phyloP scores from a whole-genome alignment of 1,284 basidiomycete genomes.

The Porogramme epimiltina region DNA sequence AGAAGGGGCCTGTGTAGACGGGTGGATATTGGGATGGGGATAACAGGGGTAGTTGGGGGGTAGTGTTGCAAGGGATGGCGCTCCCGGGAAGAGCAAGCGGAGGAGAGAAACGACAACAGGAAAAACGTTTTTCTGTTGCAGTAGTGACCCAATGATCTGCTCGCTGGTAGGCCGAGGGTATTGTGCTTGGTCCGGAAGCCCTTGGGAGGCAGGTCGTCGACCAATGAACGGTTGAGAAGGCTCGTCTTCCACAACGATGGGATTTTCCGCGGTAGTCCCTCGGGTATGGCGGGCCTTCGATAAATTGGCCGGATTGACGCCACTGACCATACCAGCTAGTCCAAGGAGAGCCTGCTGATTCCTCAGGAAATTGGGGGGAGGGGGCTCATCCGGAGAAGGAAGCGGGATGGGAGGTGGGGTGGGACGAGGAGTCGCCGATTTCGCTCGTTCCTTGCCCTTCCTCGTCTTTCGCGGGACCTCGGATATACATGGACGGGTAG shows the following conservation, averaged over 20 bases:
- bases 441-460: slow-evolving; percentile 33
- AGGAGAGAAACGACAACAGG: slow-evolving; percentile 63
- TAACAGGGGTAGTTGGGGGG: slow-evolving; percentile 13
- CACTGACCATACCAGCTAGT: slow-evolving; percentile 66
- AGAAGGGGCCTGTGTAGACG: background rate
- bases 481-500: too few relatives aligned
- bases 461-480: slow-evolving; percentile 11
- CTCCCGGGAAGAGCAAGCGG: slow-evolving; percentile 38
- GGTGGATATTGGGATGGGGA: slow-evolving; percentile 6
- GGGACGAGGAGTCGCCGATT: slow-evolving; percentile 35
- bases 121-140: slow-evolving; percentile 66
- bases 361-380: slow-evolving; percentile 70
- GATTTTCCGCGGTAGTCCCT: slow-evolving; percentile 59
- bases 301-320: slow-evolving; percentile 59
- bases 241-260: slow-evolving; percentile 70
- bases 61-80: slow-evolving; percentile 15
- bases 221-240: slow-evolving; percentile 20
- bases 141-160: slow-evolving; percentile 59
- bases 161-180: slow-evolving; percentile 51
- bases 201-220: slow-evolving; percentile 14
- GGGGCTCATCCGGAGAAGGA: slow-evolving; percentile 59
- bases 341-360: slow-evolving; percentile 72
- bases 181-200: slow-evolving; percentile 34
- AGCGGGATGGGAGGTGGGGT: slow-evolving; percentile 56
- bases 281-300: slow-evolving; percentile 38